These are phyloP conservation scores for Saturnispora silvae DNA, from an alignment of 805 yeast species.

Conservation along the genomic window DNA sequence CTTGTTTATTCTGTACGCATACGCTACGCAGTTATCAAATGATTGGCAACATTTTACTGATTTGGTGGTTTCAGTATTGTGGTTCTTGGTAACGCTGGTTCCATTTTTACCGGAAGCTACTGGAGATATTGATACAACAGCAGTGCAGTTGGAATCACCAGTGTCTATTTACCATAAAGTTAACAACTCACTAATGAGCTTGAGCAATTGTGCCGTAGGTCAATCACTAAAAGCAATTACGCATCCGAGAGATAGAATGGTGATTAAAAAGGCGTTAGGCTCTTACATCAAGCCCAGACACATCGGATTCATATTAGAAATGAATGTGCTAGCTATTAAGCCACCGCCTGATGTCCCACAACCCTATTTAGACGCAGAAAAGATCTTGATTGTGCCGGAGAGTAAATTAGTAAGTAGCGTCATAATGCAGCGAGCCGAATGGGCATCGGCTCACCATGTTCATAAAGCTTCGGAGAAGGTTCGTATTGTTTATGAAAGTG, in stretches of 20 bases:
- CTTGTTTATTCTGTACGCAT: constrained; percentile 8
- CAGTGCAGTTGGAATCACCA: neutral
- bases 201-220: constrained; percentile 11
- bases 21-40: neutral
- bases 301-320: constrained; percentile 25
- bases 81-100: constrained; percentile 14
- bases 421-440: constrained; percentile 28
- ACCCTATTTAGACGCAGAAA: constrained; percentile 34
- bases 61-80: constrained; percentile 8
- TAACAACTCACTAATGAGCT: constrained; percentile 12
- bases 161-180: neutral
- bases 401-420: constrained; percentile 26
- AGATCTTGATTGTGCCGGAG: constrained; percentile 29
- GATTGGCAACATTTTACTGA: constrained; percentile 1
- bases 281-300: constrained; percentile 23
- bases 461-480: constrained; percentile 34
- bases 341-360: constrained; percentile 35
- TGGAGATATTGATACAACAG: neutral
- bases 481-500: constrained; percentile 28
- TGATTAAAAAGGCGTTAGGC: constrained; percentile 11
- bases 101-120: constrained; percentile 8
- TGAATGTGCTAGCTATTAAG: constrained; percentile 21
- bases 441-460: constrained; percentile 28
- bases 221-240: constrained; percentile 15
- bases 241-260: constrained; percentile 16